phyloP scores from a whole-genome alignment of 805 yeast species.

The Pichia sporocuriosa region DNA sequence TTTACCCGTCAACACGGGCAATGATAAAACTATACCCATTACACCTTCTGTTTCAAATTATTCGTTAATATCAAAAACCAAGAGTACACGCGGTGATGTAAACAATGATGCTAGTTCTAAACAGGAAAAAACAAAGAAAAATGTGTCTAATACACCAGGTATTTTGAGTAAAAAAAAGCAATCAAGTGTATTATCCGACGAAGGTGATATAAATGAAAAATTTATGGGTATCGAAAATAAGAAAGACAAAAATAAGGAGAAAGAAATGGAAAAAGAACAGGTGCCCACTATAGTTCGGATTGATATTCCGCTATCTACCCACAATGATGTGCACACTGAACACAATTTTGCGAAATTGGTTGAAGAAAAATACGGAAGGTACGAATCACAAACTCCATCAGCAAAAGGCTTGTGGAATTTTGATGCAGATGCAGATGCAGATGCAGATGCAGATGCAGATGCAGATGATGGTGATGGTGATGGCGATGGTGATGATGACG shows the following conservation, averaged over 20 bases:
- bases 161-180: too few species aligned
- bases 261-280: slow-evolving; percentile 3
- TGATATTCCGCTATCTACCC: slow-evolving; percentile 29
- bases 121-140: too few species aligned
- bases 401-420: slow-evolving; percentile 31
- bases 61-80: too few species aligned
- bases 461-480: slow-evolving; percentile 17
- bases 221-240: background rate
- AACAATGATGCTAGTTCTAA: too few species aligned
- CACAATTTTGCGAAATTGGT: slow-evolving; percentile 68
- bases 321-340: slow-evolving; percentile 55
- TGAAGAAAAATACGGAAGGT: slow-evolving; percentile 79
- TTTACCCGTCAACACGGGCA: too few species aligned
- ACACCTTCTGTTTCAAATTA: too few species aligned
- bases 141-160: too few species aligned
- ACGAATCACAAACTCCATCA: slow-evolving; percentile 55
- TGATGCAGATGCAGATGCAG: slow-evolving; percentile 38
- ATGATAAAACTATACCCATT: too few species aligned
- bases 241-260: background rate
- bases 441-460: slow-evolving; percentile 29
- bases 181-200: too few species aligned
- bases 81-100: too few species aligned
- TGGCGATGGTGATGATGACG: slow-evolving; percentile 22
- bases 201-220: background rate
- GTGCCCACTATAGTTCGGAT: slow-evolving; percentile 13